Evolutionary conservation across 2,329 filamentous ascomycete genomes (phyloP).

Genomic region (Bertia moriformis): DNA sequence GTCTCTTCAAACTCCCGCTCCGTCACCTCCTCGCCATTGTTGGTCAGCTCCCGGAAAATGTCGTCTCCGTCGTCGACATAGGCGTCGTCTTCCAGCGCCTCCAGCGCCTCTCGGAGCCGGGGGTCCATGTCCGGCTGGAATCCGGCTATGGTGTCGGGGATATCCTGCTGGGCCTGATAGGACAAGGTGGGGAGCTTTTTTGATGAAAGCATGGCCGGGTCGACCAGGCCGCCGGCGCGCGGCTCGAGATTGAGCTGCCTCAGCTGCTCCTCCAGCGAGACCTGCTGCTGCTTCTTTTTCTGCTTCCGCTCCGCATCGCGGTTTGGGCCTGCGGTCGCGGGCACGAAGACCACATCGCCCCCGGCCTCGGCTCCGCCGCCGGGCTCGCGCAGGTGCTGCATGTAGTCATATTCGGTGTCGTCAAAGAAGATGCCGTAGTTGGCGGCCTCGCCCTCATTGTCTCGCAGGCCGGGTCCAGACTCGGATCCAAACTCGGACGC

Average conservation of each 20-base stretch:
- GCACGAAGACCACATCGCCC: constrained; percentile 64
- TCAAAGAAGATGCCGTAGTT: constrained; percentile 89
- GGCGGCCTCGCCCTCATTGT: constrained; percentile 91
- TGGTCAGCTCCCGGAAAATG: constrained; percentile 61
- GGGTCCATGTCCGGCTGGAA: constrained; percentile 99
- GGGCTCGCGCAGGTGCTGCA: constrained; percentile 72
- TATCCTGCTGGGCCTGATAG: constrained; percentile 84
- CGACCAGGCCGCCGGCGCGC: constrained; percentile 46
- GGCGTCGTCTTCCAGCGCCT: constrained; percentile 87
- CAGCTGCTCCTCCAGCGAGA: constrained; percentile 66
- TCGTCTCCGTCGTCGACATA: constrained; percentile 83
- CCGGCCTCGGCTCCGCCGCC: too few species aligned
- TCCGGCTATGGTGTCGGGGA: constrained; percentile 80
- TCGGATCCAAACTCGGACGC: constrained; percentile 60
- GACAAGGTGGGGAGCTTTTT: constrained; percentile 40
- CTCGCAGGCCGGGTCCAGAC: constrained; percentile 43
- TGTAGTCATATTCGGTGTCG: constrained; percentile 94
- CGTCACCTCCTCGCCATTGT: constrained; percentile 60
- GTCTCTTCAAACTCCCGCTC: constrained; percentile 63
- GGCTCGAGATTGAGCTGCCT: constrained; percentile 38
- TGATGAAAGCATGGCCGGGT: constrained; percentile 62
- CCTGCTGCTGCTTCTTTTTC: constrained; percentile 57
- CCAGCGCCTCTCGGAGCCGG: constrained; percentile 72
- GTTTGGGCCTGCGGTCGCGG: constrained; percentile 26
- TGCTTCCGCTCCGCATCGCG: constrained; percentile 46